Evolutionary conservation across 257 asterid genomes (phyloP), one percentile per base, ranked within the genome.

Genomic region (Scutellaria galericulata): DNA sequence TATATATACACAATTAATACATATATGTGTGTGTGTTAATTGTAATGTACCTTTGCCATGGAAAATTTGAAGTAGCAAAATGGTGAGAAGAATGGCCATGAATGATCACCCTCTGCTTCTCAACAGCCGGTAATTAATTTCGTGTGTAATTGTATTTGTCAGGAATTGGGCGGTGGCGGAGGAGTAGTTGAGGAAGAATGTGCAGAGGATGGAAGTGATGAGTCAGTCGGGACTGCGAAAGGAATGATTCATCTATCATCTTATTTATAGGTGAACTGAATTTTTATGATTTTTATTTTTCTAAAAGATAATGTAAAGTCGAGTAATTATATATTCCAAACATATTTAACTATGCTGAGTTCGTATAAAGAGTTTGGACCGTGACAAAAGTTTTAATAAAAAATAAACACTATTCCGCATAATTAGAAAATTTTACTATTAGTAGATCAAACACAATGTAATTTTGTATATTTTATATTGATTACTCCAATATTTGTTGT

Each of bases 1-100:
- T 3, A 41, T 14, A 18, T 20, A 61, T 6, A 31, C 37, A 31
- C 37, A 24, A 24, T 0, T 24, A 24, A 24, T 2, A 31, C 37
- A 0, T 31, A 4, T 31, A 4, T 31, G 37, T 3, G 37, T 3
- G 37, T 31, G 37, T 31, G 37, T 31, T 31, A 2, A 31, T 31
- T 45, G 73, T n/a, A n/a, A n/a, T n/a, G n/a, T 44, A 31, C 24
- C 71, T 10, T 50, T 22, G 79, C 68, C 56, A 64, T 66, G 77
- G 53, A 50, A 47, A 62, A 62, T 40, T 71, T 72, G 54, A 64
- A 72, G 55, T 5, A 72, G 71, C 39, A 61, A 55, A 72, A 53
- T 62, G 47, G 64, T 61, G 51, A 67, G 31, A 52, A 67, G 27
- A 37, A 67, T 9, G 37, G 8, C 73, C 73, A 67, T 67, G 18